These are phyloP conservation scores for Amylostereum chailletii DNA, from an alignment of 1,284 basidiomycete species.

Conservation along the genomic window DNA sequence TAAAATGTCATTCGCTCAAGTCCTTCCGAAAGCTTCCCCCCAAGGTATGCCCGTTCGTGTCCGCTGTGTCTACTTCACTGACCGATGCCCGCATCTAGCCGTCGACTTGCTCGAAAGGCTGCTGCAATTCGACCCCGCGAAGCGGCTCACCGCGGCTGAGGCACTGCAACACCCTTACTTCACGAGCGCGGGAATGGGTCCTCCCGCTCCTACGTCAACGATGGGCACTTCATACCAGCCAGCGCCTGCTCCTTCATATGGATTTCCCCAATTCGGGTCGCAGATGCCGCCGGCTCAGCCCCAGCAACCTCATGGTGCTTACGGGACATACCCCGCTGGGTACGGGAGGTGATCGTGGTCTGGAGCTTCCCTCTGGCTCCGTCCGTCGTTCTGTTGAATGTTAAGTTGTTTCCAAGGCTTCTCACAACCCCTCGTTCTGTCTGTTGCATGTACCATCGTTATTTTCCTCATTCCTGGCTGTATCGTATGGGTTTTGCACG, in stretches of 20 bases:
- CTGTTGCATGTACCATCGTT: no score
- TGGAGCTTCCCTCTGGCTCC: no score
- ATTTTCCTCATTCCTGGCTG: no score
- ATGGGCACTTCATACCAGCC: slow-evolving; percentile 27
- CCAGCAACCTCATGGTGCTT: no score
- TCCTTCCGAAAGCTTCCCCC: slow-evolving; percentile 88
- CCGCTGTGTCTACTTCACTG: not conserved
- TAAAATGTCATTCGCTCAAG: slow-evolving; percentile 82
- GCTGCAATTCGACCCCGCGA: slow-evolving; percentile 92
- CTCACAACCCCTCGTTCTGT: no score
- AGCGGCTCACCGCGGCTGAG: slow-evolving; percentile 88
- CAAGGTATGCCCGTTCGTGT: slow-evolving; percentile 47
- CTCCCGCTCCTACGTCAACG: slow-evolving; percentile 13
- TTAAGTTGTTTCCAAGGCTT: no score
- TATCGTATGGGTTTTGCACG: no score
- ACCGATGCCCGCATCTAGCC: slow-evolving; percentile 36
- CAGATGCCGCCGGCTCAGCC: no score
- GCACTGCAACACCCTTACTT: slow-evolving; percentile 95
- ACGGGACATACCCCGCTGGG: no score
- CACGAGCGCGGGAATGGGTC: slow-evolving; percentile 39
- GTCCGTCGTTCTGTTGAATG: no score
- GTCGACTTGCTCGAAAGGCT: slow-evolving; percentile 93
- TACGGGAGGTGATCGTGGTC: no score
- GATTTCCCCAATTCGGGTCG: slow-evolving; percentile 23
- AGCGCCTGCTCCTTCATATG: slow-evolving; percentile 30